Percentiles rank a stretch among this genome's conserved stretches.
Evolutionary conservation across 2,329 filamentous ascomycete species (phyloP).

Genomic region (Neofusicoccum kwambonambiense): DNA sequence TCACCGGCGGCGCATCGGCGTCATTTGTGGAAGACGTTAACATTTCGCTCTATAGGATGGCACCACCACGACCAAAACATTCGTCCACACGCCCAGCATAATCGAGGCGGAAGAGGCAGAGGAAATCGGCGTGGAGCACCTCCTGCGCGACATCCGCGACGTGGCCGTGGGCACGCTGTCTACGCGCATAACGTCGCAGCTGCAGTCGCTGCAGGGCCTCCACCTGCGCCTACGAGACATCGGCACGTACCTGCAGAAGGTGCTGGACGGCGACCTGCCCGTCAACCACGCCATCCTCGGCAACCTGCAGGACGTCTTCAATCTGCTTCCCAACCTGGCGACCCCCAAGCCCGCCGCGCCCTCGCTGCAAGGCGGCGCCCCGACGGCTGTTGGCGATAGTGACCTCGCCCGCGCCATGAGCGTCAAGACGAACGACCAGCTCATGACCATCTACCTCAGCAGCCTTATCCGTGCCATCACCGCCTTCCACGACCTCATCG

Average conservation of each 20-base stretch:
- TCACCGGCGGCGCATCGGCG: not conserved
- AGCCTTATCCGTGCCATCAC: slow-evolving; percentile 97
- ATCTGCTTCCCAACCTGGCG: slow-evolving; percentile 91
- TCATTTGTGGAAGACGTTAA: slow-evolving; percentile 2
- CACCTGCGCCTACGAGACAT: slow-evolving; percentile 95
- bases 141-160: slow-evolving; percentile 95
- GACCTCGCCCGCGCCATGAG: slow-evolving; percentile 96
- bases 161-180: slow-evolving; percentile 96
- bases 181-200: slow-evolving; percentile 93
- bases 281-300: slow-evolving; percentile 97
- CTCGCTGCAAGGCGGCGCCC: slow-evolving; percentile 48
- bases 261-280: slow-evolving; percentile 86
- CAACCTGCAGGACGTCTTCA: slow-evolving; percentile 99
- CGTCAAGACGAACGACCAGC: slow-evolving; percentile 97
- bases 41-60: slow-evolving; percentile 67
- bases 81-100: slow-evolving; percentile 96
- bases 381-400: slow-evolving; percentile 62
- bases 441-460: slow-evolving; percentile 97
- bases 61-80: slow-evolving; percentile 93
- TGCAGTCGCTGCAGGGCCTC: slow-evolving; percentile 94
- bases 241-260: slow-evolving; percentile 91
- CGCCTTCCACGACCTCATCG: slow-evolving; percentile 97
- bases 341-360: slow-evolving; percentile 64
- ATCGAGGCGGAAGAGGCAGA: slow-evolving; percentile 99
- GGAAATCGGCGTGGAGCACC: slow-evolving; percentile 97